These are phyloP conservation scores for Cucurbita moschata DNA, from an alignment of 306 rosid species.

Conservation along the genomic window DNA sequence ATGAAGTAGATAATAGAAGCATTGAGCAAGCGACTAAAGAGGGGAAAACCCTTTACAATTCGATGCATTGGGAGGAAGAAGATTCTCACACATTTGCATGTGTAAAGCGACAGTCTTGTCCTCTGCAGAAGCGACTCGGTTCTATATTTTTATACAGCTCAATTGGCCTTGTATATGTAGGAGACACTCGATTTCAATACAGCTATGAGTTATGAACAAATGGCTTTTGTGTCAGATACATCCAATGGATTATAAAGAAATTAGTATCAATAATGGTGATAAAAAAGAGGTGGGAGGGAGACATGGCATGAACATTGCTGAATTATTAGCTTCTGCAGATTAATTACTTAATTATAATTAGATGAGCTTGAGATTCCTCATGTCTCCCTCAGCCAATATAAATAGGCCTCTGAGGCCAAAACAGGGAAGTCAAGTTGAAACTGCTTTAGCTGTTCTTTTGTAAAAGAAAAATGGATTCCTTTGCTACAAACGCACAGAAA, in stretches of 20 bases:
- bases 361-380: neutral
- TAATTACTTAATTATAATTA: neutral
- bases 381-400: neutral
- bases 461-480: constrained; percentile 2
- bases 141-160: neutral
- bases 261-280: neutral
- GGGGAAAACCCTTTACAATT: neutral
- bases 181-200: neutral
- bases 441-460: neutral
- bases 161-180: neutral
- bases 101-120: neutral
- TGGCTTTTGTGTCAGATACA: neutral
- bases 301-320: constrained; percentile 6
- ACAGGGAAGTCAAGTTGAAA: neutral
- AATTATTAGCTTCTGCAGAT: neutral
- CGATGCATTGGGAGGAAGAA: neutral
- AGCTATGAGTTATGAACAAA: neutral
- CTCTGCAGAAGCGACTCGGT: neutral
- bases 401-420: neutral
- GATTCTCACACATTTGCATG: neutral
- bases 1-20: neutral
- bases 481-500: neutral
- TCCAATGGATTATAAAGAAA: neutral
- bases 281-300: constrained; percentile 1
- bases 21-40: neutral